Conservation (phyloP, 306 rosid genomes). For the Cucumis hystrix region DNA sequence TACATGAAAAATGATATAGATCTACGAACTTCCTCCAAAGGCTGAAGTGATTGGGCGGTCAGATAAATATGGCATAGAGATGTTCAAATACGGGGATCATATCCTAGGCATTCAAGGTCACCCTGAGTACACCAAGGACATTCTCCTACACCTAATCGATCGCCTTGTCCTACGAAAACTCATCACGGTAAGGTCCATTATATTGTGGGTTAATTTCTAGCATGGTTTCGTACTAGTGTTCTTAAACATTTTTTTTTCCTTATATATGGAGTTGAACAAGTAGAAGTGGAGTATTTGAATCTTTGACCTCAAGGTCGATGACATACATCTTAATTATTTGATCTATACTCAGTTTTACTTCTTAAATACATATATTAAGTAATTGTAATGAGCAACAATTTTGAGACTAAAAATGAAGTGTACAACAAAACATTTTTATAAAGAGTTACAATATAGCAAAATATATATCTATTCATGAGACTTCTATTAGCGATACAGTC, state of each 20-base stretch:
- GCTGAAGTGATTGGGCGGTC: conserved; percentile 76
- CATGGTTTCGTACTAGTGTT: not conserved
- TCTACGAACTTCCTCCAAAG: conserved; percentile 52
- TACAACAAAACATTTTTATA: too few species aligned
- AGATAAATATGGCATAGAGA: conserved; percentile 55
- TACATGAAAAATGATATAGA: conserved; percentile 15
- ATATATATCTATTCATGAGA: too few species aligned
- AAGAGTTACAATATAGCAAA: too few species aligned
- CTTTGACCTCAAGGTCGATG: too few species aligned
- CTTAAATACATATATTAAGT: too few species aligned
- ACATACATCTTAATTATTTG: not conserved
- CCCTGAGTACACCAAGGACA: conserved; percentile 75
- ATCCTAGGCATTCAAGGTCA: conserved; percentile 91
- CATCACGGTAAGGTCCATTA: conserved; percentile 23
- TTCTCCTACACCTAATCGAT: conserved; percentile 47
- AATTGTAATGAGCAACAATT: too few species aligned
- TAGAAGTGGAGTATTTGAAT: too few species aligned
- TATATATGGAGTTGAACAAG: too few species aligned
- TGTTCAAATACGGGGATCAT: conserved; percentile 56
- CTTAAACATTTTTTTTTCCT: too few species aligned
- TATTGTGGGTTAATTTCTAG: too few species aligned
- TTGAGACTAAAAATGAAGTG: too few species aligned
- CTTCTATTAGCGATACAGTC: too few species aligned
- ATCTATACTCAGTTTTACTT: not conserved
- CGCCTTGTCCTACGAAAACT: conserved; percentile 35